Evolutionary conservation across 2,329 filamentous ascomycete genomes (phyloP).

Genomic region (Microthyrium microscopicum): DNA sequence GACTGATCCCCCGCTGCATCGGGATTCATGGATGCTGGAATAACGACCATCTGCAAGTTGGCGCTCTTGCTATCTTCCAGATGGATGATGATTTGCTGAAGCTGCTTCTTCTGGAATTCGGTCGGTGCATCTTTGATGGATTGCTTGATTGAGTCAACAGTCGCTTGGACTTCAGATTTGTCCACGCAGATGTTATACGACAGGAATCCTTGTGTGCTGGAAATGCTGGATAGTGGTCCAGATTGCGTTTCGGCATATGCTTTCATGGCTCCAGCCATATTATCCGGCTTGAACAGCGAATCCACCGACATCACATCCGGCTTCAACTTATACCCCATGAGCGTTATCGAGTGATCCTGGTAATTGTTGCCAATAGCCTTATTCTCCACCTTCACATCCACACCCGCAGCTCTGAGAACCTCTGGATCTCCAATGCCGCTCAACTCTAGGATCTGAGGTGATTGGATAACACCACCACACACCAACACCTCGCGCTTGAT

Average conservation of each 20-base stretch:
- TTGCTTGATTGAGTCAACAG: constrained; percentile 1
- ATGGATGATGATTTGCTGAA: constrained; percentile 7
- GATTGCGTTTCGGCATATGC: neutral
- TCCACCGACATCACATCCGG: neutral
- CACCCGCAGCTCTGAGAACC: neutral
- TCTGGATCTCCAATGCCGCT: constrained; percentile 11
- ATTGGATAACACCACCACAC: constrained; percentile 11
- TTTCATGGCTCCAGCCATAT: constrained; percentile 3
- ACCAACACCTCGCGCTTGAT: constrained; percentile 10
- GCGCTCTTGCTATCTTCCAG: constrained; percentile 4
- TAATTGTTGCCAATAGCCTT: neutral
- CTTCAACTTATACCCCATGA: neutral
- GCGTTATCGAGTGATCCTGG: neutral
- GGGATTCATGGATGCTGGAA: neutral
- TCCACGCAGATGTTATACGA: constrained; percentile 5
- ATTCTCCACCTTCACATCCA: constrained; percentile 2
- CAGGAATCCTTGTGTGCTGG: constrained; percentile 8
- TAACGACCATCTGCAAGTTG: constrained; percentile 4
- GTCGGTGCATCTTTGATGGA: constrained; percentile 1
- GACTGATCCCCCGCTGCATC: constrained; percentile 16
- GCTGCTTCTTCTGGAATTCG: constrained; percentile 7
- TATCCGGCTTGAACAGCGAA: constrained; percentile 1
- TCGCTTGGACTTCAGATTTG: constrained; percentile 1
- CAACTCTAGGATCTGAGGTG: constrained; percentile 12
- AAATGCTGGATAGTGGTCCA: constrained; percentile 3